Evolutionary conservation across 2,329 filamentous ascomycete species (phyloP), one percentile per base, ranked within the genome.

Genomic region (Stachybotrys chlorohalonatus): DNA sequence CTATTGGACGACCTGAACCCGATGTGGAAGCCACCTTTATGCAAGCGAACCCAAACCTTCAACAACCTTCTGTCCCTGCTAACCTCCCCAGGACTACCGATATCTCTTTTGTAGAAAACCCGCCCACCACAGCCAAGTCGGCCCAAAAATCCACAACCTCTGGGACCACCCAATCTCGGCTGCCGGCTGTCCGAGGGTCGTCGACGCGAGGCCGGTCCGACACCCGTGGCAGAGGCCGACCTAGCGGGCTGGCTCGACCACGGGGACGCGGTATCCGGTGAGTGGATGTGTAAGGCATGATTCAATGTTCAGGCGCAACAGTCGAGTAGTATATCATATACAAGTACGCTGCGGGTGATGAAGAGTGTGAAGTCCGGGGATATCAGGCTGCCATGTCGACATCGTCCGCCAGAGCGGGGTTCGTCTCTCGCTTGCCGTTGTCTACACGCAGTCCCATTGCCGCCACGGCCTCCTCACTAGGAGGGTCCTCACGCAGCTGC

Each of bases 71-170:
- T 47, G 24, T 49, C 50, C 54, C 56, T 58, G 51, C 58, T 64
- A 60, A 64, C 57, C 54, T 58, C 59, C 47, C 48, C 50, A 93
- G 89, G 79, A 96, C 92, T 30, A 95, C 90, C 11, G 91, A 96
- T 66, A 95, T 87, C 6, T 90, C 89, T 1, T 96, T 96, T 65
- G 84, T 96, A 54, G 90, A 96, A 39, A 89, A 96, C 63, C 92
- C 91, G 7, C 71, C 80, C 2, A 73, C 74, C n/a, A 73, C 79
- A 13, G 76, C 77, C 30, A 83, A 76, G 62, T 68, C 77, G 31
- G 72, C 73, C 6, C 68, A 73, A 7, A 79, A 74, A 57, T 76
- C 75, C 58, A 67, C 71, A 31, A 74, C 71, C 7, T 68, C 77
- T 7, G 73, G 66, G 54, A 49, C 62, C 32, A 75, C 70, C 50